Percentiles rank a stretch among this genome's conserved stretches.
phyloP scores from a whole-genome alignment of 2,329 filamentous ascomycete species.

The Fusarium vanettenii region DNA sequence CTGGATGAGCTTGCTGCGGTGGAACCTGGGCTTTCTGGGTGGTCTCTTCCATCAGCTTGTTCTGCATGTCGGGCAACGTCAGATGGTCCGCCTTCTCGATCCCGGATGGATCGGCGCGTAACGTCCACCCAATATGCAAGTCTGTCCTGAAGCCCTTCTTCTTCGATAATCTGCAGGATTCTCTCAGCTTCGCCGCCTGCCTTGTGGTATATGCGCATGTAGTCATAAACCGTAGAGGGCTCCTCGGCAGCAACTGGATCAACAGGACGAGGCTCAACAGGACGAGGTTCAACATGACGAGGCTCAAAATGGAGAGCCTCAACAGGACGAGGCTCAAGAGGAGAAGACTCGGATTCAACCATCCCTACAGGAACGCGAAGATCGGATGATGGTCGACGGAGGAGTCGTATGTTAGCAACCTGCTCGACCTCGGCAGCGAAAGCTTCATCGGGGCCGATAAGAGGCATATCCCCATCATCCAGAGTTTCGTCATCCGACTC shows the following conservation, averaged over 20 bases:
- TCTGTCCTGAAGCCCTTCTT: constrained; percentile 68
- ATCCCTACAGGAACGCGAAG: constrained; percentile 15
- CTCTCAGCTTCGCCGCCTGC: constrained; percentile 69
- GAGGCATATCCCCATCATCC: constrained; percentile 40
- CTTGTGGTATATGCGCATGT: constrained; percentile 67
- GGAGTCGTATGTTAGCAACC: constrained; percentile 18
- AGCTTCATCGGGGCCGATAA: constrained; percentile 19
- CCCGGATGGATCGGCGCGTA: constrained; percentile 52
- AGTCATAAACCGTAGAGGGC: constrained; percentile 47
- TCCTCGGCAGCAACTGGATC: constrained; percentile 17
- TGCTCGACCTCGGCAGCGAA: constrained; percentile 19
- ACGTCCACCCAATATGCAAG: constrained; percentile 70
- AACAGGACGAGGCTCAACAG: neutral
- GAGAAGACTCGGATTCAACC: constrained; percentile 14
- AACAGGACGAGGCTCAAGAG: constrained; percentile 4
- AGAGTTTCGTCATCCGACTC: constrained; percentile 49
- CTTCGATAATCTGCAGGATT: constrained; percentile 70
- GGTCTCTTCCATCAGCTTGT: neutral
- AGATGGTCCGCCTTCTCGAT: constrained; percentile 11
- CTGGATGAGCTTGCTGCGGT: constrained; percentile 42
- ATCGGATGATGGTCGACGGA: constrained; percentile 25
- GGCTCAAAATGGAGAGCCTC: constrained; percentile 1
- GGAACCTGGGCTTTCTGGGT: constrained; percentile 37
- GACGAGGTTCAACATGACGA: constrained; percentile 4
- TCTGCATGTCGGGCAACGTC: constrained; percentile 5